These are phyloP conservation scores for Pestalotiopsis sp. DNA, from an alignment of 2,329 filamentous ascomycete genomes.

Conservation along the genomic window DNA sequence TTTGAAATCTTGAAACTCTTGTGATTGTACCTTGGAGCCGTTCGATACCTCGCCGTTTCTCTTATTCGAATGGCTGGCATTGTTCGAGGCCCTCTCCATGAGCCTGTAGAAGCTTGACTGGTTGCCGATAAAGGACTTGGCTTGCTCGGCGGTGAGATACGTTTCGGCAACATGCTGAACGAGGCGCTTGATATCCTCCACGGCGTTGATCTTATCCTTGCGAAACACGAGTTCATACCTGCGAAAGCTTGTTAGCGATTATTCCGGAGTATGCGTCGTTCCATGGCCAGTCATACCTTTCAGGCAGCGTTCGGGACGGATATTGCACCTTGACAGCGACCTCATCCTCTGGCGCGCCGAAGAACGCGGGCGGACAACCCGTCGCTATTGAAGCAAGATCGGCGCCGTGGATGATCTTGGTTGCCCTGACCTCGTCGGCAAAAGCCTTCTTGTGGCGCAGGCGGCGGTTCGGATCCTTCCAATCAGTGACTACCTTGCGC, in stretches of 20 bases:
- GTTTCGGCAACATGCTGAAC: slow-evolving; percentile 71
- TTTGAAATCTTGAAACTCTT: slow-evolving; percentile 64
- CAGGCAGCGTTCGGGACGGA: slow-evolving; percentile 70
- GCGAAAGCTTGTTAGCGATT: slow-evolving; percentile 14
- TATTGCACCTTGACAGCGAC: slow-evolving; percentile 76
- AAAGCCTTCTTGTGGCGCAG: slow-evolving; percentile 49
- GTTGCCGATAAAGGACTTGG: slow-evolving; percentile 69
- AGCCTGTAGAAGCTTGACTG: slow-evolving; percentile 74
- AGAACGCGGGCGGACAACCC: slow-evolving; percentile 52
- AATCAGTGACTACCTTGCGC: slow-evolving; percentile 49
- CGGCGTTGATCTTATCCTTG: slow-evolving; percentile 76
- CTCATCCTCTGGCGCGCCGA: slow-evolving; percentile 52
- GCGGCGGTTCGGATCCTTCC: slow-evolving; percentile 48
- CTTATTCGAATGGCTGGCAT: slow-evolving; percentile 51
- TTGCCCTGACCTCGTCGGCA: slow-evolving; percentile 40
- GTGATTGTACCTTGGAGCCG: not conserved
- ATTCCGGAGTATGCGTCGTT: not conserved
- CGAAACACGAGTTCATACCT: slow-evolving; percentile 77
- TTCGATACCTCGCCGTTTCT: slow-evolving; percentile 57
- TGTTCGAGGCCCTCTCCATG: slow-evolving; percentile 73
- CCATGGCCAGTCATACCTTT: slow-evolving; percentile 54
- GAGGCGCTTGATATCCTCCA: slow-evolving; percentile 71
- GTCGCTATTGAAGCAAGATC: slow-evolving; percentile 54
- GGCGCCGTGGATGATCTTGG: slow-evolving; percentile 59
- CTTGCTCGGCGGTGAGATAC: slow-evolving; percentile 75